A percentile compares a stretch with the other conserved stretches of the same genome.
phyloP scores from a whole-genome alignment of 495 filamentous ascomycete genomes.

The Trichoderma erinaceum region DNA sequence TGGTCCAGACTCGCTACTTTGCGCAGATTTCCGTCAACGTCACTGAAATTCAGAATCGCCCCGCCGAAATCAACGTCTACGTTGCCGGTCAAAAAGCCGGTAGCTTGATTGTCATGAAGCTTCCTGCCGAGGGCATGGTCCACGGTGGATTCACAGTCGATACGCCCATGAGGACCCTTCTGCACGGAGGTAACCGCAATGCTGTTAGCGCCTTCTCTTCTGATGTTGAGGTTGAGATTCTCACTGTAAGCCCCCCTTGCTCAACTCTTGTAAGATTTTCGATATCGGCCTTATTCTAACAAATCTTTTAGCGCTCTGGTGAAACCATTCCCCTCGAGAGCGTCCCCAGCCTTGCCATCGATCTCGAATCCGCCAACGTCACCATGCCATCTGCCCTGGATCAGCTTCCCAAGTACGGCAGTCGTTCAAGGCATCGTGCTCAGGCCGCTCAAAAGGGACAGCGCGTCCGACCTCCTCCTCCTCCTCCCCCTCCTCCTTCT shows the following conservation, averaged over 20 bases:
- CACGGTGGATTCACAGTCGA: conserved; percentile 4
- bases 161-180: neutral
- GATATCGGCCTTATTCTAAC: neutral
- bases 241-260: neutral
- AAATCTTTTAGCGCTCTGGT: neutral
- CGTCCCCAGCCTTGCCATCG: neutral
- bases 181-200: neutral
- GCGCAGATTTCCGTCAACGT: conserved; percentile 14
- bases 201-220: neutral
- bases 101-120: conserved; percentile 12
- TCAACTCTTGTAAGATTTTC: neutral
- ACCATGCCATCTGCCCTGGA: neutral
- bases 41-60: neutral
- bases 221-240: neutral
- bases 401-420: conserved; percentile 1
- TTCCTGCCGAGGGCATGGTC: neutral
- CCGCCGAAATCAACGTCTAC: conserved; percentile 13
- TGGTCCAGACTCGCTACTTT: conserved; percentile 10
- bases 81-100: conserved; percentile 9
- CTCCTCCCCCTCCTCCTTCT: neutral
- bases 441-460: neutral
- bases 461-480: neutral
- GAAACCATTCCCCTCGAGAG: neutral
- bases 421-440: neutral
- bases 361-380: neutral